Base-by-base conservation (phyloP, 2,329 filamentous ascomycete species). In the Pyrenochaeta sp. region DNA sequence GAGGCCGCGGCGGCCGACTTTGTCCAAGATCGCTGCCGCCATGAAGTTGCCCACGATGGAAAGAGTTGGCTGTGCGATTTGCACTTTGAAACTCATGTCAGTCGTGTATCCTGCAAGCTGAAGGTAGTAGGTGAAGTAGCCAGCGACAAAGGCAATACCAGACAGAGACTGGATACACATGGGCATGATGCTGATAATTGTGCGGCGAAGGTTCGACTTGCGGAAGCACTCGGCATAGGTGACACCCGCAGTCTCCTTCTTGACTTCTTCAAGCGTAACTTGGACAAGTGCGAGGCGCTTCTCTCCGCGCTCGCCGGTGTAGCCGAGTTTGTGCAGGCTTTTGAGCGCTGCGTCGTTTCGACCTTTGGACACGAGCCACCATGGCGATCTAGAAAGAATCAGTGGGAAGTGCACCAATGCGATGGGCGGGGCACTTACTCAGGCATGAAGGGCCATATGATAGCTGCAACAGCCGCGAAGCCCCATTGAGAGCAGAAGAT, bases 151-250 rank as follows among this genome's bases (percentile, higher is more conserved):
- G 17, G 44, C 50, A 17, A 53, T 48, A 11, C 53, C 59, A 12
- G 46, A 57, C 20, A 57, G 68, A 46, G 72, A 73, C 49, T 79
- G 77, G 35, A 76, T 78, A 7, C 69, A 72, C 71, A 75, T 77
- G 17, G 66, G 67, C 63, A 75, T 70, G 58, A 81, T 82, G 29
- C 84, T 79, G 58, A 87, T 86, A 67, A 90, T 90, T 2, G 91
- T 95, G 15, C 91, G 85, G 49, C 91, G 87, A 44, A 87, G 80
- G 69, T 95, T 87, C 15, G 84, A 83, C 11, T 90, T 90, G 72
- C 83, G 87, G 82, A 95, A 94, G 77, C 91, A 95, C 72, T 95
- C 91, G 64, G 83, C 76, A 74, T 93, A 95, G 42, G 83, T 87
- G 7, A 89, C 84, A 37, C 90, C 90, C 7, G 79, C 78, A 40